Conservation (phyloP, 164 flowering plant genomes). For the Euptelea pleiosperma region DNA sequence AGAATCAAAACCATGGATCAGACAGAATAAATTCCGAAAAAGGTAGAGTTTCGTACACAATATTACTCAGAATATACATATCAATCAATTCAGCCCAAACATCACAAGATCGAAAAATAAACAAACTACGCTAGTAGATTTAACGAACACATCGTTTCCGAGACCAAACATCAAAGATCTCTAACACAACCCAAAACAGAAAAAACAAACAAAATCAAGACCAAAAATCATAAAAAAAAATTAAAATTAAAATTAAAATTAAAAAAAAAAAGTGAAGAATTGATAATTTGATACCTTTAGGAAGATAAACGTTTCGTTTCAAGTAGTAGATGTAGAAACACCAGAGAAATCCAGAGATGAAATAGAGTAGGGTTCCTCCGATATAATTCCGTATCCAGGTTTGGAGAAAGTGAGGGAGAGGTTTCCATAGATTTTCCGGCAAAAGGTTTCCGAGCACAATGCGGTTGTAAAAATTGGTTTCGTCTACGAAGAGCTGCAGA, state of each 20-base stretch:
- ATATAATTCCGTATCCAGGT: slow-evolving; percentile 81
- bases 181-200: not conserved
- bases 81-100: not conserved
- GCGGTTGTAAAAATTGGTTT: slow-evolving; percentile 61
- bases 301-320: slow-evolving; percentile 68
- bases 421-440: slow-evolving; percentile 46
- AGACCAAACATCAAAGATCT: not conserved
- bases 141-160: not conserved
- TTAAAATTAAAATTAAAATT: not conserved
- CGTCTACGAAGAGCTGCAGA: slow-evolving; percentile 44
- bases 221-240: not conserved
- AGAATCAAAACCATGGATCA: too few relatives aligned
- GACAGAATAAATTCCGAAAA: too few relatives aligned
- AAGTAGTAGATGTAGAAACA: slow-evolving; percentile 73
- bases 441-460: slow-evolving; percentile 52
- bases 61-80: too few relatives aligned
- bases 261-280: not conserved
- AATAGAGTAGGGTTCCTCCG: slow-evolving; percentile 55
- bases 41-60: too few relatives aligned
- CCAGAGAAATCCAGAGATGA: slow-evolving; percentile 77
- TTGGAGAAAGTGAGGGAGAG: slow-evolving; percentile 57
- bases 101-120: not conserved
- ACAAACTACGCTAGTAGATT: not conserved
- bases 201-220: not conserved
- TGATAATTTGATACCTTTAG: slow-evolving; percentile 50